These are phyloP conservation scores for Phytophthora litchii DNA, from an alignment of 352 stramenopile genomes.

Conservation along the genomic window DNA sequence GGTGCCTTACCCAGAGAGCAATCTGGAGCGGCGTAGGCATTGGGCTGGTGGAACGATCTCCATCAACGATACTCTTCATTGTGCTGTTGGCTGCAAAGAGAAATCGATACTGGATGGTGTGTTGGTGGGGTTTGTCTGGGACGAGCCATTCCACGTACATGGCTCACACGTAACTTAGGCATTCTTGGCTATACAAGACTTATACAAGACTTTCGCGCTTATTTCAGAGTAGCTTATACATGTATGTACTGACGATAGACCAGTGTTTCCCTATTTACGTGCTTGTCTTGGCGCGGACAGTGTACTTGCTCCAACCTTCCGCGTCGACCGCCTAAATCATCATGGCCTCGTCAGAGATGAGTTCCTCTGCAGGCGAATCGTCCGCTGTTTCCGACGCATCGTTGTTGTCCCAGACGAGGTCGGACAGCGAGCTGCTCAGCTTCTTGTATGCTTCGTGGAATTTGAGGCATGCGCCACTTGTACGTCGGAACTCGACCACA, in stretches of 20 bases:
- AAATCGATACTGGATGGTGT: slow-evolving; percentile 7
- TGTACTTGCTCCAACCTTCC: neutral
- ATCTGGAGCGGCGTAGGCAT: slow-evolving; percentile 56
- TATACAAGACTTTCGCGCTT: too few species aligned
- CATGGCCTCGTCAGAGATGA: slow-evolving; percentile 82
- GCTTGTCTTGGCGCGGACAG: slow-evolving; percentile 6
- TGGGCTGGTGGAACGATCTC: neutral
- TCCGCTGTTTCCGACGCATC: slow-evolving; percentile 27
- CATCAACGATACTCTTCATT: slow-evolving; percentile 13
- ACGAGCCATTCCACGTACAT: slow-evolving; percentile 36
- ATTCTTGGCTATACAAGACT: too few species aligned
- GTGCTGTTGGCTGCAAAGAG: slow-evolving; percentile 11
- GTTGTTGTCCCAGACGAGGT: slow-evolving; percentile 64
- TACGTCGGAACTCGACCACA: slow-evolving; percentile 79
- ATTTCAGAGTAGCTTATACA: slow-evolving; percentile 6
- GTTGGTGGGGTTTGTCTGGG: slow-evolving; percentile 16
- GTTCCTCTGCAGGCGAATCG: slow-evolving; percentile 57
- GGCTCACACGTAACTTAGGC: too few species aligned
- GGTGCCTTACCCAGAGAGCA: slow-evolving; percentile 55
- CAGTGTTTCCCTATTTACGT: slow-evolving; percentile 25
- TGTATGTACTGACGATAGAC: slow-evolving; percentile 16
- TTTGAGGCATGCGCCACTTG: slow-evolving; percentile 67
- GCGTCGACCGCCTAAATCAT: slow-evolving; percentile 67
- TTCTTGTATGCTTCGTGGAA: slow-evolving; percentile 80
- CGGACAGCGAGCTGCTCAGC: slow-evolving; percentile 53